These are phyloP conservation scores for Firmiana major DNA, from an alignment of 345 rosid species.

Conservation along the genomic window DNA sequence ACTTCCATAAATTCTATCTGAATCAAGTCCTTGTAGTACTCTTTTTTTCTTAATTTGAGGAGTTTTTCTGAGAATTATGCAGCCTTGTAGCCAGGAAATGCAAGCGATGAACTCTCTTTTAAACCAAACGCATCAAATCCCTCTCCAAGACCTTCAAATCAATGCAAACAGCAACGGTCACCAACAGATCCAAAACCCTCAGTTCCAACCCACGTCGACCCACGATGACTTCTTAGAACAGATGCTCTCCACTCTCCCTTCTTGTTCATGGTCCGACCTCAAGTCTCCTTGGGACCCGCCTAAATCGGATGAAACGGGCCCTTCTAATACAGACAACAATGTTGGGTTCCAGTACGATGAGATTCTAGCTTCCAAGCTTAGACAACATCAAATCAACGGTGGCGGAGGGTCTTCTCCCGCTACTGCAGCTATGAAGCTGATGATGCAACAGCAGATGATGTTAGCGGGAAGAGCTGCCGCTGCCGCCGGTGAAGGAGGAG, in stretches of 20 bases:
- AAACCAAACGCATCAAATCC: conserved; percentile 18
- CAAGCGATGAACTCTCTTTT: conserved; percentile 18
- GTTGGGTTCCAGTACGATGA: conserved; percentile 43
- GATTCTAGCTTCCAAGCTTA: conserved; percentile 36
- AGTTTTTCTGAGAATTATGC: conserved; percentile 8
- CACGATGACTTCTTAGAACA: conserved; percentile 77
- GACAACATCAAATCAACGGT: conserved; percentile 54
- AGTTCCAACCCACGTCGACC: conserved; percentile 33
- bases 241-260: conserved; percentile 68
- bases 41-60: not conserved
- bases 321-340: conserved; percentile 18
- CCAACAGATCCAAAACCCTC: conserved; percentile 34
- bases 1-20: not conserved
- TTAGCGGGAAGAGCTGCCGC: conserved; percentile 34
- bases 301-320: conserved; percentile 35
- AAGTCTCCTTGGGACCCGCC: conserved; percentile 38
- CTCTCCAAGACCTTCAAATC: conserved; percentile 17
- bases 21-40: not conserved
- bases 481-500: not conserved
- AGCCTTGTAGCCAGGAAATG: conserved; percentile 22
- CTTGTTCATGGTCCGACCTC: conserved; percentile 51
- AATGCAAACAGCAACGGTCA: not conserved
- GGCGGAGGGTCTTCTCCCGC: not conserved
- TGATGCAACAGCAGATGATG: conserved; percentile 56
- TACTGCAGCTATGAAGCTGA: conserved; percentile 36